Base-by-base conservation (phyloP, 208 protist species). In the Endotrypanum monterogeii region DNA sequence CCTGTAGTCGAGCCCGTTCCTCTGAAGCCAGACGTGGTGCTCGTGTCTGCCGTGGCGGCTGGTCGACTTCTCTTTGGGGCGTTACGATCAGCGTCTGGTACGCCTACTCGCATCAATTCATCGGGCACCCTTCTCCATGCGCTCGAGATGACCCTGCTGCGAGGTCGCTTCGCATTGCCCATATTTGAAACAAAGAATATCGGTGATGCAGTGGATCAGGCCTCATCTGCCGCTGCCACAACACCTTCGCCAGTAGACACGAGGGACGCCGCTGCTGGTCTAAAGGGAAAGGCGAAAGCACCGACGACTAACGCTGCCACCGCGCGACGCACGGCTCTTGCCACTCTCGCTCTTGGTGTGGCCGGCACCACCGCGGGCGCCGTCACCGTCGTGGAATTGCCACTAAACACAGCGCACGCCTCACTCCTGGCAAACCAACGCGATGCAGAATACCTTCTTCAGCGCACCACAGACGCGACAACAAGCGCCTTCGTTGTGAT, bases 141-240 rank as follows among this genome's bases (percentile, higher is more conserved):
- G 23, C 37, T 87, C 44, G 76, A 83, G 9, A 50, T 92, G 39
- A 78, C 89, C 39, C 73, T 91, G n/a, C 55, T 95, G 28, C 88
- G 87, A 41, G 87, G 88, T 12, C 82, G 83, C 56, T 95, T 95
- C 71, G 90, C 90, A 9, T 56, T 92, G 55, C 90, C 90, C 7
- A 78, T 77, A 30, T 95, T 95, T 70, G 84, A 92, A 35, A 67
- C 66, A 54, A 63, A 23, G 37, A 81, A 75, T 72, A 71, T 73
- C 35, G 80, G 54, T n/a, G 74, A 73, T 20, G 84, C 54, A 14
- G 75, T 74, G 61, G 79, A 30, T 60, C 46, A 52, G 11, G 37
- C 54, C 35, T 65, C 60, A 37, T 48, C 2, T 46, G 62, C 48
- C 25, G 63, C 25, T 39, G 44, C 30, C 48, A 41, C 63, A 56